Evolutionary conservation across 768 basidiomycete genomes (phyloP).

Genomic region (Tulasnella sp.): DNA sequence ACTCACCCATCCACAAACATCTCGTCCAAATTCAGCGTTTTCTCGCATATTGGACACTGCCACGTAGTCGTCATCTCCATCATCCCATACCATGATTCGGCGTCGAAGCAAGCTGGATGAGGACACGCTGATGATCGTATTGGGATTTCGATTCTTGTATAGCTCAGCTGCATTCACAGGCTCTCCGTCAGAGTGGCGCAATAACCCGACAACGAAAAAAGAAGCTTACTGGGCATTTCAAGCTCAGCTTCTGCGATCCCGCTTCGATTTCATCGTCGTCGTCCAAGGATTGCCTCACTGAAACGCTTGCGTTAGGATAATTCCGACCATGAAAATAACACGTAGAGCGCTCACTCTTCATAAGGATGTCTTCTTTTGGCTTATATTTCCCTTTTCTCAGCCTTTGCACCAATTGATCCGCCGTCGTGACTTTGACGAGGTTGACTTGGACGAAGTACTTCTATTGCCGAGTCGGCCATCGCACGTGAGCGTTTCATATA

Average conservation of each 20-base stretch:
- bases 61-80: conserved; percentile 97
- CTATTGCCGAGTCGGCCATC: conserved; percentile 34
- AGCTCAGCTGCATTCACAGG: conserved; percentile 53
- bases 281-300: conserved; percentile 51
- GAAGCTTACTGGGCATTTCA: conserved; percentile 82
- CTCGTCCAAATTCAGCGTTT: conserved; percentile 64
- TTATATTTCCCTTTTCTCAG: conserved; percentile 61
- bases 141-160: conserved; percentile 73
- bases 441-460: conserved; percentile 82
- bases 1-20: conserved; percentile 86
- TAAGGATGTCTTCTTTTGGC: conserved; percentile 53
- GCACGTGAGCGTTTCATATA: neutral
- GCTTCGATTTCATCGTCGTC: conserved; percentile 91
- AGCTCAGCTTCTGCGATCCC: conserved; percentile 79
- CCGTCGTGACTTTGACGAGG: conserved; percentile 69
- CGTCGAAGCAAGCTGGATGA: conserved; percentile 94
- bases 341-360: conserved; percentile 49
- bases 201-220: neutral
- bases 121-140: conserved; percentile 81
- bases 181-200: neutral
- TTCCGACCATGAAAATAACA: neutral
- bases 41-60: conserved; percentile 90
- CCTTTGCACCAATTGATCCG: conserved; percentile 60
- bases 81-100: conserved; percentile 83
- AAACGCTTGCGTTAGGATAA: neutral